Base-by-base conservation (phyloP, 768 basidiomycete species). In the Tephrocybe sp. region DNA sequence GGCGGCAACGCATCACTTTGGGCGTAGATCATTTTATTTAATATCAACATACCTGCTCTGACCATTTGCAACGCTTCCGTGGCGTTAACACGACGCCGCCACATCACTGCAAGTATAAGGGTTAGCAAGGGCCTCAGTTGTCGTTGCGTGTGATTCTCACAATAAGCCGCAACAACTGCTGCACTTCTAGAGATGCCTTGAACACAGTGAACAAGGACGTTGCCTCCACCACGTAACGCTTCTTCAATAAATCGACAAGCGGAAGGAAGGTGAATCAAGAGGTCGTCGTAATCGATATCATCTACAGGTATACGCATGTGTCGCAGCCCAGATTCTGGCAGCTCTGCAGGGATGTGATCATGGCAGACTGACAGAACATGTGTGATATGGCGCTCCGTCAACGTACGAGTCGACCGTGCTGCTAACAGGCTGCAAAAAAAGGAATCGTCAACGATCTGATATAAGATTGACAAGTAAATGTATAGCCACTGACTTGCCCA, bases 361-460 rank as follows among this genome's bases (percentile, higher is more conserved):
- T 70, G 65, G 60, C 89, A 90, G 46, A 89, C 87, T 38, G 88
- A 90, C 15, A 92, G 64, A 43, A 91, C 82, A 67, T 92, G 89
- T 5, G 87, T 88, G 53, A 92, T 86, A 52, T 80, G 80, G 57
- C 83, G 82, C 65, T 89, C 87, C 42, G 80, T 75, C 66, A 89
- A 73, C 47, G 83, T 79, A 62, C 86, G 79, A 21, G 86, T 78
- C 28, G 87, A 87, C 56, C 77, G 77, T 25, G 88, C 87, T 43
- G 87, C 84, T 58, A 77, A 72, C 59, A 89, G 74, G 61, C 88
- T 89, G 61, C 27, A 61, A 47, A 41, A 49, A 54, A 35, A 52
- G 52, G 42, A 55, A 32, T 44, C 28, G 54, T 63, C 47, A 68
- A 54, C 49, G 25, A 19, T 5, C 36, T 16, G 11, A 9, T n/a